Evolutionary conservation across 208 protist genomes (phyloP), one percentile per base, ranked within the genome.

Genomic region (Leishmania mexicana): DNA sequence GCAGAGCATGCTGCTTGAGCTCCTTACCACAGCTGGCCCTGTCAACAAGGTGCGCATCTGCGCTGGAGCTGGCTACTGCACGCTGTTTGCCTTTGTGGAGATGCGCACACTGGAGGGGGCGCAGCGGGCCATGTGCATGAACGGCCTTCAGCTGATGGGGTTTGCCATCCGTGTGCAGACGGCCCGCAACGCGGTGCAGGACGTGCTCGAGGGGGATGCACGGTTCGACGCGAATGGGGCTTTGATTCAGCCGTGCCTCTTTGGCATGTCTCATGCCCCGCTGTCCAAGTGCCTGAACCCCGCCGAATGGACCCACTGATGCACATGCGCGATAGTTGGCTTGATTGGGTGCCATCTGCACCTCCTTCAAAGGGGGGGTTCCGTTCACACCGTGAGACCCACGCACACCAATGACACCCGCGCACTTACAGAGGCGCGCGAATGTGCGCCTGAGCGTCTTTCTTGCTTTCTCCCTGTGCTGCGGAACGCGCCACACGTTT

Each of bases 41-140:
- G 92, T 97, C 54, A 96, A 94, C 83, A 96, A 94, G 78, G 90
- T 97, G 17, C 92, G 94, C 70, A 64, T 97, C 35, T 97, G 94
- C 80, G 81, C 83, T 53, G 88, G 91, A 57, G 90, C 74, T 53
- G 89, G 89, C 45, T 93, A 95, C 78, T 67, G 78, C 40, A 95
- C 94, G 31, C 80, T 97, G 24, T 96, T 96, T 83, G 92, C 94
- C 0, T 97, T 97, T 85, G 94, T 97, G 24, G 92, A 97, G 78
- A 97, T 97, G 92, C 83, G 86, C 19, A 92, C 88, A 17, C 19
- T 87, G 28, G 87, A 93, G 51, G 92, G 83, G 47, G 92, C 88
- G 38, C 76, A 82, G 62, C 78, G 82, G 31, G 90, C 85, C 21
- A 80, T 93, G 76, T 85, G 89, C 58, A 87, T 97, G 73, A 94